Evolutionary conservation across 345 rosid genomes (phyloP), one percentile per base, ranked within the genome.

Genomic region (Camelina neglecta): DNA sequence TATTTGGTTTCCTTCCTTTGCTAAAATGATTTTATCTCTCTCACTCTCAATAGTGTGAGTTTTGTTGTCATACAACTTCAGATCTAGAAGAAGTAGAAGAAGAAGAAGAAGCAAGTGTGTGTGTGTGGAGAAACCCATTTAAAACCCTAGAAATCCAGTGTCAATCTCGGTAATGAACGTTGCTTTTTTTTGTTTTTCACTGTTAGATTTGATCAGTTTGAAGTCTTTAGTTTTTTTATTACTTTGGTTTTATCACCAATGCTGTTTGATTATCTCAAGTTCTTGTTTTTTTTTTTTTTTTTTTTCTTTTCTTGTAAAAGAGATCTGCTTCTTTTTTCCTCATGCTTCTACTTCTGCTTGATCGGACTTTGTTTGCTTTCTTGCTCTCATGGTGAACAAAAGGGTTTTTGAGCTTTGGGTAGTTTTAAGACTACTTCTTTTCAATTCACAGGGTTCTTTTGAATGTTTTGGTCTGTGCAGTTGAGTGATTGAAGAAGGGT

Each of bases 11-110:
- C 11, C 15, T 56, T 38, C 35, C 29, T 33, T 41, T 26, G 67
- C 60, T 58, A 13, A 23, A 33, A 31, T 3, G 18, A 56, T 56
- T 71, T 63, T 70, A 75, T 77, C 67, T 47, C 72, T 47, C 81
- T 47, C 81, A 71, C 72, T 77, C 72, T 71, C 60, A 38, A 33
- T 23, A 76, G 51, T 63, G 66, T 63, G 48, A 36, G 36, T 67
- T 26, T 57, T 49, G 36, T 57, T 49, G 36, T 16, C 53, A 23
- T 16, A 11, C 48, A 71, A 68, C 75, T 77, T 80, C 79, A 87
- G 91, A 87, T 87, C 91, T 84, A 85, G 21, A 73, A 71, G 51
- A 48, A 63, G 65, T 84, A 85, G 21, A 73, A 71, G 51, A 48
- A 63, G 65, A 38, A 54, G 71, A 35, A 35, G 2, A 35, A 35